phyloP scores from a whole-genome alignment of 306 rosid genomes.

The Vigna hirtella region DNA sequence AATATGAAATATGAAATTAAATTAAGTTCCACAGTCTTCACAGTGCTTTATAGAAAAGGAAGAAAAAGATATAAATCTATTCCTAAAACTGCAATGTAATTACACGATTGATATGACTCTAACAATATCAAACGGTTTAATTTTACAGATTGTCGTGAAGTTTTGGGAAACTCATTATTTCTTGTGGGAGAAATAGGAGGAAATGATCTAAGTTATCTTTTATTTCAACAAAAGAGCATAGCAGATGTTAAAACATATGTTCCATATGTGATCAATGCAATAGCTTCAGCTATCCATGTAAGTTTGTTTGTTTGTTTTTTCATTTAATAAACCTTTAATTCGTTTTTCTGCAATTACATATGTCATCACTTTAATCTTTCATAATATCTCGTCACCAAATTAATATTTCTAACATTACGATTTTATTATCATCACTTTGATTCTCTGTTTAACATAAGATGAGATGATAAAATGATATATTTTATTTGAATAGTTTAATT shows the following conservation, averaged over 20 bases:
- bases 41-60: background rate
- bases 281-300: slow-evolving; percentile 51
- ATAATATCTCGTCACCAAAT: background rate
- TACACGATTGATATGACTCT: background rate
- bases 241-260: slow-evolving; percentile 50
- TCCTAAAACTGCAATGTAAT: background rate
- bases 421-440: background rate
- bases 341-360: background rate
- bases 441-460: background rate
- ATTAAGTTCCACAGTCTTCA: no score
- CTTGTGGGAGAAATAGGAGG: slow-evolving; percentile 73
- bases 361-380: background rate
- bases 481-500: no score
- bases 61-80: background rate
- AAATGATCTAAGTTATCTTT: slow-evolving; percentile 60
- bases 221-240: slow-evolving; percentile 6
- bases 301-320: background rate
- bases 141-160: slow-evolving; percentile 53
- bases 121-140: background rate
- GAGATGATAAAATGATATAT: background rate
- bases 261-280: slow-evolving; percentile 50
- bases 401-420: background rate
- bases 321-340: background rate
- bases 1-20: no score
- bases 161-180: slow-evolving; percentile 55